Percentiles rank a stretch among this genome's conserved stretches.
Evolutionary conservation across 257 asterid genomes (phyloP).

Genomic region (Misopates orontium): DNA sequence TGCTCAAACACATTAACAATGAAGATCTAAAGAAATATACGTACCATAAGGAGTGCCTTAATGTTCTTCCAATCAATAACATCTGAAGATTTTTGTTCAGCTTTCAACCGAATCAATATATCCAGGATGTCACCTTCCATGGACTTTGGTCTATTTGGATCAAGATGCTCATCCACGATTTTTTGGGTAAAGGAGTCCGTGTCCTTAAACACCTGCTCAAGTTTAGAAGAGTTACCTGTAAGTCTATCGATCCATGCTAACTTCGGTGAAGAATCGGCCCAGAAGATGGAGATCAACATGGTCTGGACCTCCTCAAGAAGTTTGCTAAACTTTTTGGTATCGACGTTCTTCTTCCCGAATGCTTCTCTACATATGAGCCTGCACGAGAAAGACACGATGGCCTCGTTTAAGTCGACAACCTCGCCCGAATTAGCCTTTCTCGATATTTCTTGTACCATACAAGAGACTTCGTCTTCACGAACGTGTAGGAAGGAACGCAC

Average conservation of each 20-base stretch:
- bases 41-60: constrained; percentile 30
- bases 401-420: constrained; percentile 4
- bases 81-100: neutral
- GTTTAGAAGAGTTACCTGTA: constrained; percentile 5
- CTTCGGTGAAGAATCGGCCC: constrained; percentile 19
- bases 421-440: neutral
- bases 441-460: constrained; percentile 9
- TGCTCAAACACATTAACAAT: neutral
- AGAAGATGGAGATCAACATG: neutral
- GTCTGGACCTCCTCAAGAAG: constrained; percentile 19
- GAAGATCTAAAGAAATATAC: neutral
- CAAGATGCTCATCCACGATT: constrained; percentile 26
- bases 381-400: neutral
- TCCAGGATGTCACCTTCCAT: constrained; percentile 26
- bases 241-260: constrained; percentile 31
- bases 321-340: neutral
- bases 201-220: constrained; percentile 15
- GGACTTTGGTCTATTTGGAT: constrained; percentile 9
- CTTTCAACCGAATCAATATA: constrained; percentile 18
- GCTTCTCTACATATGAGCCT: constrained; percentile 13
- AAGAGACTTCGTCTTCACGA: constrained; percentile 12
- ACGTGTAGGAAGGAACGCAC: neutral
- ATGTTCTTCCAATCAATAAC: constrained; percentile 20
- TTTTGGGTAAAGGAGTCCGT: constrained; percentile 24
- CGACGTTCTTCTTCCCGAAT: constrained; percentile 2